These are phyloP conservation scores for Citrullus amarus DNA, from an alignment of 306 rosid species.

Conservation along the genomic window DNA sequence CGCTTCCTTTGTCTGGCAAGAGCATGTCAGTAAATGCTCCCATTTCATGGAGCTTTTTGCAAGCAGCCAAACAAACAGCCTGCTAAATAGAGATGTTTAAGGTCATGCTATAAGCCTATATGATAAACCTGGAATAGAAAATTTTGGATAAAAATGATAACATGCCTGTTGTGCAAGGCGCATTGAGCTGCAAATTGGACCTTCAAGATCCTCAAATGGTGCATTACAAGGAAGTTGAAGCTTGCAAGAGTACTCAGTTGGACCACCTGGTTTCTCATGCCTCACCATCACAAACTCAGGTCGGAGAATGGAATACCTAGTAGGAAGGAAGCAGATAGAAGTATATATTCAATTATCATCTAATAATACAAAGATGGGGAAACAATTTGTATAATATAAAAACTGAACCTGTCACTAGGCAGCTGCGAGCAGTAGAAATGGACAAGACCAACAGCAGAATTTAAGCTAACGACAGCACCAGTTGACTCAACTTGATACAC, in stretches of 20 bases:
- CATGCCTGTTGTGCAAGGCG: conserved; percentile 95
- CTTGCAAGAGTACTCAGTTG: conserved; percentile 90
- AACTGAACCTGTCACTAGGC: conserved; percentile 87
- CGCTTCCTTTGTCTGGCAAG: conserved; percentile 99
- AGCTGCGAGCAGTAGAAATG: conserved; percentile 99
- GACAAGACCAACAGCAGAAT: conserved; percentile 91
- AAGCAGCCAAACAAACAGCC: conserved; percentile 99
- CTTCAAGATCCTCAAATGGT: conserved; percentile 94
- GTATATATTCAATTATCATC: not conserved
- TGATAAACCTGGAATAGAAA: not conserved
- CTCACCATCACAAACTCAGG: conserved; percentile 93
- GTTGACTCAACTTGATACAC: conserved; percentile 96
- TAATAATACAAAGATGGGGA: not conserved
- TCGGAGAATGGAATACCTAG: conserved; percentile 90
- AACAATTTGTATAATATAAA: not conserved
- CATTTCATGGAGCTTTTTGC: conserved; percentile 98
- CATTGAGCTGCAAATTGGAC: conserved; percentile 89
- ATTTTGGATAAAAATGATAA: conserved; percentile 2
- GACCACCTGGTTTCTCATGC: conserved; percentile 82
- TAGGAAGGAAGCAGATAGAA: not conserved
- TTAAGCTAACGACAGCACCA: conserved; percentile 95
- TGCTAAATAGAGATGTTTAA: conserved; percentile 25
- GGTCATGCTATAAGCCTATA: conserved; percentile 6
- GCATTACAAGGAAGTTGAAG: conserved; percentile 99
- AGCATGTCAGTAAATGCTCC: conserved; percentile 99